Base-by-base conservation (phyloP, 257 asterid genomes). In the Fraxinus excelsior region DNA sequence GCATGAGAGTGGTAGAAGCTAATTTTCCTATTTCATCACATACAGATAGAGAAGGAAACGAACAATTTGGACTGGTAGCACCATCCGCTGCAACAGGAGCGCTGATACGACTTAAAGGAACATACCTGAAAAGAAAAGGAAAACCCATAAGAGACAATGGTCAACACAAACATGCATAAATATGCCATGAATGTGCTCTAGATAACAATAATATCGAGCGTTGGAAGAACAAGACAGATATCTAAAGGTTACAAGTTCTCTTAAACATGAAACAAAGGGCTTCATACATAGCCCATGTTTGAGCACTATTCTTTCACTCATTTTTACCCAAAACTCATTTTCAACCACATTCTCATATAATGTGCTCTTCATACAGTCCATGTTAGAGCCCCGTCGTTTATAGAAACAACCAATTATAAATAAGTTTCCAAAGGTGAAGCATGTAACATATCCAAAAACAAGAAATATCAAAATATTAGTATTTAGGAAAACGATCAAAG, bases 81-180 rank as follows among this genome's bases (percentile, higher is more conserved):
- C 38, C 73, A 72, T 84, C 90, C 14, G 73, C 74, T 42, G 72
- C 46, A 72, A 51, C 74, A 67, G 85, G 81, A 74, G 87, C 83
- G 86, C 75, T 80, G 64, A 92, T 86, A 78, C 95, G 91, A 86
- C 87, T 91, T 73, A 93, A 81, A 73, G 99, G 99, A 72, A 92
- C 82, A 83, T 92, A 94, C 90, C 99, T 94, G 83, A 70, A 83
- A 77, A 76, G 68, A 37, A 53, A 8, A 64, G 5, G n/a, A 11
- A 70, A 42, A 76, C 8, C 38, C 25, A 62, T 60, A 26, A 35
- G 10, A 6, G 56, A 32, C 11, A 49, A 19, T 9, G 4, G 23
- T 73, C 38, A 51, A 68, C 68, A 76, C 13, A 46, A 79, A 78
- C 25, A 70, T 26, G 19, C 78, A 76, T 76, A 35, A 35, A 26